Percentiles rank a stretch among this genome's conserved stretches.
phyloP scores from a whole-genome alignment of 2,329 filamentous ascomycete genomes.

The Pleomassaria siparia region DNA sequence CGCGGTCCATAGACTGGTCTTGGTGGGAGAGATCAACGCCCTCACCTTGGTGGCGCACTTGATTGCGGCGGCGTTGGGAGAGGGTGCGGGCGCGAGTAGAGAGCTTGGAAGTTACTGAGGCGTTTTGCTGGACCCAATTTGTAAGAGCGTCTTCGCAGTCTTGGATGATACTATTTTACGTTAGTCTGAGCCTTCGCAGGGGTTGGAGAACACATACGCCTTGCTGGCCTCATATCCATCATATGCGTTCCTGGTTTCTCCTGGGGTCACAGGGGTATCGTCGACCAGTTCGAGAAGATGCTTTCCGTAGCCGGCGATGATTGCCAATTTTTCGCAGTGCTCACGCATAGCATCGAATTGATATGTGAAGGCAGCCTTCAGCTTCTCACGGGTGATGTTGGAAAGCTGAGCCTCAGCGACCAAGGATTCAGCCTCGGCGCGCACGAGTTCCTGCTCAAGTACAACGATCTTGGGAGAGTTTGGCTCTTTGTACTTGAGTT shows the following conservation, averaged over 20 bases:
- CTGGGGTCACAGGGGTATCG: conserved; percentile 93
- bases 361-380: conserved; percentile 97
- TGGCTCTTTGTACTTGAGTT: conserved; percentile 99
- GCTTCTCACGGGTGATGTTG: conserved; percentile 99
- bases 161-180: conserved; percentile 75
- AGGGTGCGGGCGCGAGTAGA: conserved; percentile 85
- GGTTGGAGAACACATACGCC: conserved; percentile 53
- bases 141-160: conserved; percentile 97
- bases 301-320: conserved; percentile 97
- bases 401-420: conserved; percentile 97
- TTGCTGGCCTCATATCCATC: conserved; percentile 98
- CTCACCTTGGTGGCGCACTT: conserved; percentile 65
- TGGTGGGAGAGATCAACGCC: conserved; percentile 82
- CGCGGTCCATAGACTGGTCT: conserved; percentile 76
- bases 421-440: conserved; percentile 97
- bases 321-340: conserved; percentile 96
- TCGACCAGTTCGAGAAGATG: conserved; percentile 96
- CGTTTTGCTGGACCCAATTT: conserved; percentile 93
- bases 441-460: conserved; percentile 96
- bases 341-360: conserved; percentile 97
- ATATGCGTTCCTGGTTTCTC: conserved; percentile 92
- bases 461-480: conserved; percentile 98
- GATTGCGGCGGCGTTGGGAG: conserved; percentile 73
- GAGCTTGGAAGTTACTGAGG: conserved; percentile 82
- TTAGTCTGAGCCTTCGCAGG: conserved; percentile 17